These are phyloP conservation scores for Aspergillus biplanus DNA, from an alignment of 495 filamentous ascomycete genomes.

Conservation along the genomic window DNA sequence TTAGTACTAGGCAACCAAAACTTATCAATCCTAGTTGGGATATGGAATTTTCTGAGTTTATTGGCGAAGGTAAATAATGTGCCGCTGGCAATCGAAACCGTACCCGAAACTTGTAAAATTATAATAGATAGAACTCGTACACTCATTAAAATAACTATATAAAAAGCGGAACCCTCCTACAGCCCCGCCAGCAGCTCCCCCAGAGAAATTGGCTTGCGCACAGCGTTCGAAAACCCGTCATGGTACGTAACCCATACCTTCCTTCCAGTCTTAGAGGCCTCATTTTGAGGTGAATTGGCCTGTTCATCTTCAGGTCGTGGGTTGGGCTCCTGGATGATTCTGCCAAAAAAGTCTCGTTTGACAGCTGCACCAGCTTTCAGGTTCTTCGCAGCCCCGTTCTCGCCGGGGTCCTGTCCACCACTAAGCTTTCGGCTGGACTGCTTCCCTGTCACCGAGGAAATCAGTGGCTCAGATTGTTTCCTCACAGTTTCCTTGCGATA, in stretches of 20 bases:
- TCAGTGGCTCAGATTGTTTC: constrained; percentile 61
- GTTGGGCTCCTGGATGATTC: constrained; percentile 58
- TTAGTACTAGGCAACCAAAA: not conserved
- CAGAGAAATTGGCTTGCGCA: constrained; percentile 87
- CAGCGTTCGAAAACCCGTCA: constrained; percentile 96
- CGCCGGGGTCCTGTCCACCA: constrained; percentile 46
- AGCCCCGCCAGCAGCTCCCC: constrained; percentile 72
- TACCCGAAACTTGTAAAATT: not conserved
- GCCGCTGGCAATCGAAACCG: not conserved
- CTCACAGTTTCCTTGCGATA: constrained; percentile 68
- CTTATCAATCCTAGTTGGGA: not conserved
- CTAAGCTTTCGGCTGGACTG: constrained; percentile 25
- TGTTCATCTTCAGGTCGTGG: constrained; percentile 31
- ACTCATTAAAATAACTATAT: constrained; percentile 8
- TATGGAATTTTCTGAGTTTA: not conserved
- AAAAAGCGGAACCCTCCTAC: constrained; percentile 18
- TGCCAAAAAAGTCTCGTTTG: constrained; percentile 91
- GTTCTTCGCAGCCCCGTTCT: constrained; percentile 29
- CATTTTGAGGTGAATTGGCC: constrained; percentile 30
- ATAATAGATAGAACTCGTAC: constrained; percentile 13
- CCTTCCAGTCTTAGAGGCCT: constrained; percentile 46
- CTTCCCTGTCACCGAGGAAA: constrained; percentile 51
- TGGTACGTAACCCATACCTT: constrained; percentile 93
- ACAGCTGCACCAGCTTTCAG: constrained; percentile 29
- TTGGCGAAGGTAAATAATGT: not conserved